Evolutionary conservation across 495 filamentous ascomycete species (phyloP), one percentile per base, ranked within the genome.

Genomic region (Tricharina praecox): DNA sequence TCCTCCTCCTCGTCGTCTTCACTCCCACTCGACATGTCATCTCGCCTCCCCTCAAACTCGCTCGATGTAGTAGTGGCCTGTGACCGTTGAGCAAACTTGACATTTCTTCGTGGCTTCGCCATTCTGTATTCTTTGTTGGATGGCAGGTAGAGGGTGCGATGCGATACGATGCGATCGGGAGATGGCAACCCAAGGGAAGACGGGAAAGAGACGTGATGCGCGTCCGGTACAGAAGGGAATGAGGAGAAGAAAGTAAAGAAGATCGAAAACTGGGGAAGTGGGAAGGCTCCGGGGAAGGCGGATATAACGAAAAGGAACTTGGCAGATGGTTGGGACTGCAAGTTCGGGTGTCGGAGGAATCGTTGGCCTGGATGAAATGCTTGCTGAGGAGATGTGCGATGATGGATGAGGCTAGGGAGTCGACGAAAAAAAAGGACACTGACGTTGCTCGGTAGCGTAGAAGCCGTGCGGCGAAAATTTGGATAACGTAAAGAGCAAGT

Each of bases 31-130:
- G 78, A 45, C 77, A 80, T 20, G 69, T 70, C 48, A 73, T 79
- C 59, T 90, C 85, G 65, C 82, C 88, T 60, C 67, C 74, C 75
- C 50, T 58, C 63, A 34, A 66, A 67, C 41, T 59, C 58, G 37
- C 55, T 53, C 28, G 53, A 49, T 42, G 52, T 48, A 25, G 52
- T 47, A 9, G 20, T 47, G 11, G 11, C 21, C 23, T 51, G 49
- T 18, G 48, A 56, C 44, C 76, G 70, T 61, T 82, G 77, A 52
- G 77, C 75, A 65, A 94, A 94, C 60, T 84, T 79, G 56, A 93
- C 83, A 64, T 78, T 79, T 57, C 85, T 75, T 61, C 81, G 79
- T 50, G 79, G 72, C 69, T 78, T 81, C 52, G 77, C 72, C 80
- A 82, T 84, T 13, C 4, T 26, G 13, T 43, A 26, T 43, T 16